Evolutionary conservation across 2,329 filamentous ascomycete genomes (phyloP), one percentile per base, ranked within the genome.

Genomic region (Cordyceps javanica): DNA sequence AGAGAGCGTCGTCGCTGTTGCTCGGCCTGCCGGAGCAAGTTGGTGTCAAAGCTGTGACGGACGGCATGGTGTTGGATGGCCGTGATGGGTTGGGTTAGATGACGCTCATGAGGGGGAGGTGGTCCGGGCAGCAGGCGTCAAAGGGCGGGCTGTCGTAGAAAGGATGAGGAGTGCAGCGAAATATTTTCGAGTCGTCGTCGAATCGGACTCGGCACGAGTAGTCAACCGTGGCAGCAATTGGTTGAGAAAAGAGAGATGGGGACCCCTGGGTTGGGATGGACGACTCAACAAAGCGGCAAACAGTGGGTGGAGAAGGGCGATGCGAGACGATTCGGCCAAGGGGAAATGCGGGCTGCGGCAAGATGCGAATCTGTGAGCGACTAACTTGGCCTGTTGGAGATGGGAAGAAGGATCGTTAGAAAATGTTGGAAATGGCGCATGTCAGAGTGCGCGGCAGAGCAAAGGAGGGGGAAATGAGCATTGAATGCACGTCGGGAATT

Each of bases 41-140:
- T 62, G 73, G 68, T 42, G 72, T 72, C 59, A 74, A 64, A 52
- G 72, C 67, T 54, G 71, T 72, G 52, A 74, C 68, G 63, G 70
- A 65, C 60, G 70, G 64, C 73, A 75, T 75, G 63, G 60, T 67
- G 60, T 41, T 42, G 42, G 30, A 19, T 48, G 25, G 32, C 52
- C 42, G 51, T 19, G 32, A 26, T 19, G 32, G 28, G 32, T 32
- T 38, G 21, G 42, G 30, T n/a, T 50, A 50, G 28, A 44, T 34
- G 45, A n/a, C 28, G 34, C 25, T 50, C 54, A 57, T 50, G 54
- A 38, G 44, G 44, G n/a, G 45, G 32, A 28, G 26, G n/a, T 19
- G 44, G 9, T 11, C 21, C 32, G 13, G 34, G 44, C 26, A 13
- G 23, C 13, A 11, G 7, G 30, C 13, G 32, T 38, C 23, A 3